A percentile compares a stretch with the other conserved stretches of the same genome.
phyloP scores from a whole-genome alignment of 148 eudicot species.

The Rhododendron molle region DNA sequence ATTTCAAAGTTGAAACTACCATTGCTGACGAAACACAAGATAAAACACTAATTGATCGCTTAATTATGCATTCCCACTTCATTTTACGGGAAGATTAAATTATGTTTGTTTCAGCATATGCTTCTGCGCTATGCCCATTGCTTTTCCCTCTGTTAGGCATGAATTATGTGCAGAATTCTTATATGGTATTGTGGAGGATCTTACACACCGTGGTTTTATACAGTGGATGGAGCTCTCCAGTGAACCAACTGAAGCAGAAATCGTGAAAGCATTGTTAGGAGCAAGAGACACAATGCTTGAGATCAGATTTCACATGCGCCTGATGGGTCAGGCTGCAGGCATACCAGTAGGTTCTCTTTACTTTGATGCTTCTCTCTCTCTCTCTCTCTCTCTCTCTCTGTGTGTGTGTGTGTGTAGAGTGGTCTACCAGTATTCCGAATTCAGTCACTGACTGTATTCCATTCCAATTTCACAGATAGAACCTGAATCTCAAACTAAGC shows the following conservation, averaged over 20 bases:
- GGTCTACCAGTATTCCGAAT: background rate
- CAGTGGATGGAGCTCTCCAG: slow-evolving; percentile 68
- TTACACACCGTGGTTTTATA: slow-evolving; percentile 13
- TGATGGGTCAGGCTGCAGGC: slow-evolving; percentile 94
- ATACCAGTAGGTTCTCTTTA: slow-evolving; percentile 59
- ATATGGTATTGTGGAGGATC: background rate
- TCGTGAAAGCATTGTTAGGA: slow-evolving; percentile 61
- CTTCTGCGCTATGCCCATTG: background rate
- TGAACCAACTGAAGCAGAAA: slow-evolving; percentile 49
- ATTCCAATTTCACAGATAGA: slow-evolving; percentile 58
- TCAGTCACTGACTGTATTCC: background rate
- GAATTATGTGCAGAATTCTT: background rate
- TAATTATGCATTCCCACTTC: background rate
- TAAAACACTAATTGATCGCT: background rate
- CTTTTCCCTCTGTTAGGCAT: background rate
- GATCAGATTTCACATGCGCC: slow-evolving; percentile 76
- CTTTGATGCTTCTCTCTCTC: background rate
- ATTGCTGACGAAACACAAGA: background rate
- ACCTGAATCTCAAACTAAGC: slow-evolving; percentile 81
- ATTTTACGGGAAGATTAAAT: background rate
- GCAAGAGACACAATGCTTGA: slow-evolving; percentile 83
- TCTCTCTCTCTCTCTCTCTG: too few relatives aligned
- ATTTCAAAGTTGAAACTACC: background rate
- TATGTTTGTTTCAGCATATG: background rate
- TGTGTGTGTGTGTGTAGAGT: background rate